These are phyloP conservation scores for Boletales sp. DNA, from an alignment of 768 basidiomycete genomes.

Conservation along the genomic window DNA sequence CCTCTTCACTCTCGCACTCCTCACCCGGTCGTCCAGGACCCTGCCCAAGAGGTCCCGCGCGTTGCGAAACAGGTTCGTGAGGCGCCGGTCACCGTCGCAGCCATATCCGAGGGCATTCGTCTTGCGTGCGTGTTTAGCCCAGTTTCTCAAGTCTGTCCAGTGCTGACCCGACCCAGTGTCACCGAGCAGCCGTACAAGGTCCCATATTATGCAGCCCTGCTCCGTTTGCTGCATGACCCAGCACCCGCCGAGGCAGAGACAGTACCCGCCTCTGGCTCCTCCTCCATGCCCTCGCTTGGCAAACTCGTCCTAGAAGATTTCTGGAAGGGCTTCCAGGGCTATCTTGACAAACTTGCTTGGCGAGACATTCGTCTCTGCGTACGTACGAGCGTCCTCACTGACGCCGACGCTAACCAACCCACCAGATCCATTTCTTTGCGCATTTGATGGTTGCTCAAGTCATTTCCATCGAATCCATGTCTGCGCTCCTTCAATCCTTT, in stretches of 20 bases:
- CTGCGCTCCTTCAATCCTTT: slow-evolving; percentile 79
- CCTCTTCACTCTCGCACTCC: background rate
- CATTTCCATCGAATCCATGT: slow-evolving; percentile 74
- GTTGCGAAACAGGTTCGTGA: slow-evolving; percentile 66
- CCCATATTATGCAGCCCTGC: slow-evolving; percentile 79
- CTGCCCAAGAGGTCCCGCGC: slow-evolving; percentile 62
- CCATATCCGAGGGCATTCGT: slow-evolving; percentile 71
- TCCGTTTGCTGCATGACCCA: slow-evolving; percentile 62
- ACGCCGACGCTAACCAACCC: slow-evolving; percentile 3
- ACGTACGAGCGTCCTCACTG: slow-evolving; percentile 27
- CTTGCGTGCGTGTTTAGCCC: slow-evolving; percentile 46
- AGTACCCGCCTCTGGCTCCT: slow-evolving; percentile 25
- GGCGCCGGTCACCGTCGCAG: slow-evolving; percentile 54
- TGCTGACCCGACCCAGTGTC: slow-evolving; percentile 45
- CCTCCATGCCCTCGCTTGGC: slow-evolving; percentile 45
- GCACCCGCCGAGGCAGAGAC: slow-evolving; percentile 32
- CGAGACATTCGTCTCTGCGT: slow-evolving; percentile 86
- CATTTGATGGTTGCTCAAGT: slow-evolving; percentile 76
- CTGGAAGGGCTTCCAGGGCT: slow-evolving; percentile 86
- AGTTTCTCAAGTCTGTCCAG: background rate
- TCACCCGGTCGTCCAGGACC: slow-evolving; percentile 46
- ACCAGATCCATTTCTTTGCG: slow-evolving; percentile 90
- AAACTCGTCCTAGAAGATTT: slow-evolving; percentile 81
- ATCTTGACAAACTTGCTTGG: slow-evolving; percentile 88
- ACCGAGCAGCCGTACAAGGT: slow-evolving; percentile 95